Conservation (phyloP, 257 asterid genomes). For the Cruciata laevipes region DNA sequence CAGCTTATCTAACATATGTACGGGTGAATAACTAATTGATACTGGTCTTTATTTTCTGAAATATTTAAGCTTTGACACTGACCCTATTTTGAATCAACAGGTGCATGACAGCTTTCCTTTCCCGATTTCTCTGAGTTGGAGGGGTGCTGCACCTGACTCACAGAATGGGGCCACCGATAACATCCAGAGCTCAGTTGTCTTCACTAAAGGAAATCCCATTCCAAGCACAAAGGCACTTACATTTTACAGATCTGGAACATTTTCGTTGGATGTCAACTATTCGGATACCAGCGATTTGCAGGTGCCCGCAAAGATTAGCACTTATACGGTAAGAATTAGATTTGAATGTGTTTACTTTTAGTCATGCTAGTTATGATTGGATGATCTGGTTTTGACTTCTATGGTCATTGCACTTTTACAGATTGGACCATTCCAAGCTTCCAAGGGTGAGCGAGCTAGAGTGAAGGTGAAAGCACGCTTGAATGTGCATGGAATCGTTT, state of each 20-base stretch:
- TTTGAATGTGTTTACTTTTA: not conserved
- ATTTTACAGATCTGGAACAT: constrained; percentile 67
- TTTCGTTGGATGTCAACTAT: constrained; percentile 61
- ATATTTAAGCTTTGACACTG: not conserved
- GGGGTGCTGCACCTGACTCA: constrained; percentile 50
- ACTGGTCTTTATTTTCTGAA: not conserved
- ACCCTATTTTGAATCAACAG: constrained; percentile 24
- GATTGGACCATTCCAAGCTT: constrained; percentile 81
- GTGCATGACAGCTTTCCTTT: constrained; percentile 75
- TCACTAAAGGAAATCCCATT: constrained; percentile 81
- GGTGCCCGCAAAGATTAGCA: constrained; percentile 71
- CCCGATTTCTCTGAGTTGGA: constrained; percentile 78
- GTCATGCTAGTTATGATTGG: too few species aligned
- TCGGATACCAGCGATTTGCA: constrained; percentile 71
- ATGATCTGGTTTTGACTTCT: not conserved
- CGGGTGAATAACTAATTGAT: not conserved
- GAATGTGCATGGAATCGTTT: constrained; percentile 78
- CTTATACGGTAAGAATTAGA: constrained; percentile 53
- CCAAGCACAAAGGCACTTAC: constrained; percentile 93
- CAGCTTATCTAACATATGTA: too few species aligned
- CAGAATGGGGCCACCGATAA: constrained; percentile 56
- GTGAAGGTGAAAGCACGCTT: constrained; percentile 75
- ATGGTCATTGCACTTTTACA: constrained; percentile 15
- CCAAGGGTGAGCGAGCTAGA: constrained; percentile 57
- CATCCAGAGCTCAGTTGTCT: constrained; percentile 68